Evolutionary conservation across 2,329 filamentous ascomycete genomes (phyloP), one percentile per base, ranked within the genome.

Genomic region (Pseudocercospora fijiensis): DNA sequence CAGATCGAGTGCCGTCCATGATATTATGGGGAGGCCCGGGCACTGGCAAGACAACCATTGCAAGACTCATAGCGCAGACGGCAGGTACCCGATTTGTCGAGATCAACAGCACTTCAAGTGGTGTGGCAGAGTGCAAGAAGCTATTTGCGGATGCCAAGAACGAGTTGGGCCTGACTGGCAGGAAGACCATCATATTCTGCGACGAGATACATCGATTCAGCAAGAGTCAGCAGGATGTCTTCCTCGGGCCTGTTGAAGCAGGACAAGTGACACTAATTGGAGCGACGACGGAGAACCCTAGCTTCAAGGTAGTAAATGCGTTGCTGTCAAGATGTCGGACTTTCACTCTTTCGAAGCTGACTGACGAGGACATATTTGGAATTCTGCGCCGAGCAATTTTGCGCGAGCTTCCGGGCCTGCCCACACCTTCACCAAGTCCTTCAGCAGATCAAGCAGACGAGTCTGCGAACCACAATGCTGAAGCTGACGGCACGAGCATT

Each of bases 211-310:
- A 96, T 77, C 82, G 94, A 27, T 96, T 96, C 81, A 90, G 85
- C 70, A 97, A 96, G 78, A 84, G 88, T 0, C 95, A 98, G 76
- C 95, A 99, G 75, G 95, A 98, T 77, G 90, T 97, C 0, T 98
- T 98, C 71, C 82, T 99, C 1, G 91, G 90, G 16, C 94, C 94
- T 0, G 94, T 98, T 22, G 95, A 99, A 78, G 88, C 88, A 0
- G 95, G 95, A 5, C 90, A 90, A 27, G 89, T 99, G 68, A 97
- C 91, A 0, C 82, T 99, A 28, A 95, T 98, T 65, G 95, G 93
- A 10, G 95, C 95, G 6, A 99, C 95, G 3, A 99, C 95, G 0
- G 95, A 99, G 77, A 99, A 99, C 70, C 95, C 95, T 0, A 94
- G 90, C 3, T 98, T 98, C 82, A 94, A 96, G 73, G 87, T 99